phyloP scores from a whole-genome alignment of 106 monocot genomes.

The Phalaenopsis equestris region DNA sequence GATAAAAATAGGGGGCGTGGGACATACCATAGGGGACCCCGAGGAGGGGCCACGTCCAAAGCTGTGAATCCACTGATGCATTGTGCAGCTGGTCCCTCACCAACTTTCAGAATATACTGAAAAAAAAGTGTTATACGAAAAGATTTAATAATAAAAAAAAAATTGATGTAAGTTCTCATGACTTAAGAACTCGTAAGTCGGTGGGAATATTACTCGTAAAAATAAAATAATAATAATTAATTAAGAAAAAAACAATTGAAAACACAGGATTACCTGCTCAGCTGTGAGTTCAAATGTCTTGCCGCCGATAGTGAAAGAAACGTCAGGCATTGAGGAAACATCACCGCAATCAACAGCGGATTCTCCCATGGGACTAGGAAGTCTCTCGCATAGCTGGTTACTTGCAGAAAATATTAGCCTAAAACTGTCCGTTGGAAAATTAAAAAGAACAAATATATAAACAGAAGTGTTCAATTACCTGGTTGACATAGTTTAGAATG shows the following conservation, averaged over 20 bases:
- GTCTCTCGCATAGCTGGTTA: conserved; percentile 45
- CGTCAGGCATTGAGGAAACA: conserved; percentile 45
- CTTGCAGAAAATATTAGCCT: background rate
- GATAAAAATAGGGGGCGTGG: background rate
- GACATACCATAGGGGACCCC: conserved; percentile 48
- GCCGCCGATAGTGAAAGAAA: conserved; percentile 83
- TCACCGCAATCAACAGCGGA: conserved; percentile 65
- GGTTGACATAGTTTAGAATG: conserved; percentile 49
- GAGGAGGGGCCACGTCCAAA: conserved; percentile 70
- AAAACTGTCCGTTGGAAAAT: background rate
- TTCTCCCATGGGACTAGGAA: conserved; percentile 82
- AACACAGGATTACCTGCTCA: conserved; percentile 48
- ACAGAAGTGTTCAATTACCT: conserved; percentile 22
- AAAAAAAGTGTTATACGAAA: background rate
- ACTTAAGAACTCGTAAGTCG: no score
- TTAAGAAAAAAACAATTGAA: background rate
- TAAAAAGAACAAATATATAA: no score
- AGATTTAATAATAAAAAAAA: no score
- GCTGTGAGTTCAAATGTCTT: conserved; percentile 51
- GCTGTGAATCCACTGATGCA: conserved; percentile 96
- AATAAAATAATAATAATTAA: no score
- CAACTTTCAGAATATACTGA: conserved; percentile 78
- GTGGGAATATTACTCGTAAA: no score
- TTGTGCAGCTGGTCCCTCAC: conserved; percentile 40
- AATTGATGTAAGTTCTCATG: no score